These are phyloP conservation scores for Cochliopodium minus DNA, from an alignment of 208 protist genomes.

Conservation along the genomic window DNA sequence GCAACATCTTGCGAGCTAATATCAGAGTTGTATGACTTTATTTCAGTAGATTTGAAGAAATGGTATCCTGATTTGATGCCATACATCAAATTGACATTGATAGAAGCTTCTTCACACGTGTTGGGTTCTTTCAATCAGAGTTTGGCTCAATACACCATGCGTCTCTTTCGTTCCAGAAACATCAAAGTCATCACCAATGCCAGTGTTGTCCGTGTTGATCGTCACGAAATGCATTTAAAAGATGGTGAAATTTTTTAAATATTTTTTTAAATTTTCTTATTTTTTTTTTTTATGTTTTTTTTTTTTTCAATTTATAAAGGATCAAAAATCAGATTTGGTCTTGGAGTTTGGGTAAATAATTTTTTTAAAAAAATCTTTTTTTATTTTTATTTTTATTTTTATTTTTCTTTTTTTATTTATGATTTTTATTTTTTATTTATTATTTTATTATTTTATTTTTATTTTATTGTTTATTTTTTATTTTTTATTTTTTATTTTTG, in stretches of 20 bases:
- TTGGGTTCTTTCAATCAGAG: constrained; percentile 56
- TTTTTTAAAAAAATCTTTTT: no score
- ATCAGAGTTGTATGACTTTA: constrained; percentile 59
- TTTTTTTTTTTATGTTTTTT: no score
- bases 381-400: no score
- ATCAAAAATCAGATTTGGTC: no score
- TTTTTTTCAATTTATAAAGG: no score
- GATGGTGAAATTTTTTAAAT: constrained; percentile 35
- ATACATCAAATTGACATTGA: constrained; percentile 54
- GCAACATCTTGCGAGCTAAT: constrained; percentile 65
- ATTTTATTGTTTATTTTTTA: no score
- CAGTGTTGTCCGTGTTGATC: constrained; percentile 51
- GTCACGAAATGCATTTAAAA: constrained; percentile 50
- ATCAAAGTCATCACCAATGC: constrained; percentile 39
- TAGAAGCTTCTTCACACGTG: constrained; percentile 57
- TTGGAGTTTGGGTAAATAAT: no score
- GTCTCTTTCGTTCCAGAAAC: constrained; percentile 15
- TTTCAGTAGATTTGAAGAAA: constrained; percentile 52
- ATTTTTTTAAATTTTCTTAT: no score
- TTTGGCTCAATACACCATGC: constrained; percentile 50
- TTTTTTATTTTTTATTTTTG: no score
- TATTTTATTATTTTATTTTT: no score
- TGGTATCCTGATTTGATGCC: constrained; percentile 40
- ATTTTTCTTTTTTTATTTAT: no score
- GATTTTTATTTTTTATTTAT: no score